Percentiles rank a stretch among this genome's conserved stretches.
Conservation (phyloP, 1,284 basidiomycete genomes). For the Pseudozyma sp. region DNA sequence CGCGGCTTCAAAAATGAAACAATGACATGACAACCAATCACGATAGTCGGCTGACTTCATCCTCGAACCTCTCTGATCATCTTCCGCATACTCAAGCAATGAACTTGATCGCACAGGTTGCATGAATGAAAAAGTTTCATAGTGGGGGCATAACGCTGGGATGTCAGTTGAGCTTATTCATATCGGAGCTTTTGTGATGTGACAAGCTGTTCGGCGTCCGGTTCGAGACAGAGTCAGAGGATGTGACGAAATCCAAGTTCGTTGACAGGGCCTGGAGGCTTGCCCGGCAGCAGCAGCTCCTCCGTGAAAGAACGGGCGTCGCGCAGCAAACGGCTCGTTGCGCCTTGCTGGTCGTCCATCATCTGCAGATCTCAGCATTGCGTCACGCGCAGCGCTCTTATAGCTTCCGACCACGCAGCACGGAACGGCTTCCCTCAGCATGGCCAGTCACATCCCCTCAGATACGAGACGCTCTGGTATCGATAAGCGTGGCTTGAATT, state of each 20-base stretch:
- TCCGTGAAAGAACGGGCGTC: too few relatives aligned
- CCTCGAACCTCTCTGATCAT: not conserved
- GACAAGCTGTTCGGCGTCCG: conserved; percentile 18
- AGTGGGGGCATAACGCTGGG: not conserved
- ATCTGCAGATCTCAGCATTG: not conserved
- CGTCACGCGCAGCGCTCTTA: too few relatives aligned
- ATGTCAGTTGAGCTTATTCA: conserved; percentile 15
- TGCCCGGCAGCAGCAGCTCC: too few relatives aligned
- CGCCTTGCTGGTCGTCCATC: conserved; percentile 3
- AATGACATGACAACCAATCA: not conserved
- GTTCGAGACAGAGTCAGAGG: not conserved
- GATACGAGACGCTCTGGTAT: too few relatives aligned
- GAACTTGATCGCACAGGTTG: not conserved
- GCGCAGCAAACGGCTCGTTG: not conserved
- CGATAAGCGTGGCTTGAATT: conserved; percentile 1
- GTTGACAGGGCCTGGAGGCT: not conserved
- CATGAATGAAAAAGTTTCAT: not conserved
- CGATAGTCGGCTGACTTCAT: not conserved
- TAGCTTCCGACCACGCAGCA: too few relatives aligned
- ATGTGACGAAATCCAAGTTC: not conserved
- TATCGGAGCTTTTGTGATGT: conserved; percentile 11
- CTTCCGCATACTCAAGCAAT: too few relatives aligned
- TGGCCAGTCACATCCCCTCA: not conserved
- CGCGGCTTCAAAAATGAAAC: not conserved
- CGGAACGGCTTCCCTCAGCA: not conserved